Evolutionary conservation across 495 filamentous ascomycete species (phyloP).

Genomic region (Antarctomyces pellizariae): DNA sequence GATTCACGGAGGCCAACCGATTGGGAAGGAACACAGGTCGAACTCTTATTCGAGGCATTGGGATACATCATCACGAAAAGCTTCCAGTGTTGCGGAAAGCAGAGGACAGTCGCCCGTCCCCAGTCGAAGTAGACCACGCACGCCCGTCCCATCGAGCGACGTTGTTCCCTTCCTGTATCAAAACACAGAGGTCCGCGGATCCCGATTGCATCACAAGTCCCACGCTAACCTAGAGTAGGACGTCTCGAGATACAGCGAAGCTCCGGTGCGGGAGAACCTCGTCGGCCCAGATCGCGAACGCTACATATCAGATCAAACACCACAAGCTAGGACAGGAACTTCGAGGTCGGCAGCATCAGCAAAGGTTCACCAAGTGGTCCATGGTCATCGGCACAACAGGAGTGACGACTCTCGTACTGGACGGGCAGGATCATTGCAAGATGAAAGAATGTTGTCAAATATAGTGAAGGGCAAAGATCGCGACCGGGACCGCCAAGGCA

Average conservation of each 20-base stretch:
- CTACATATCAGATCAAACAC: constrained; percentile 22
- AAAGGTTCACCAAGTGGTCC: constrained; percentile 32
- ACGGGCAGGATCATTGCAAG: neutral
- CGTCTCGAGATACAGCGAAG: constrained; percentile 59
- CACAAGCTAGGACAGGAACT: constrained; percentile 22
- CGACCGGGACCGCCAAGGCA: no score
- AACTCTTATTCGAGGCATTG: constrained; percentile 37
- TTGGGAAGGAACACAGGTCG: constrained; percentile 26
- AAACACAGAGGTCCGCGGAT: constrained; percentile 32
- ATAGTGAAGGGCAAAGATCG: no score
- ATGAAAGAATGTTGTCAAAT: neutral
- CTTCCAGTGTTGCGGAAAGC: constrained; percentile 42
- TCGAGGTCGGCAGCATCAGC: constrained; percentile 27
- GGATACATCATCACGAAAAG: constrained; percentile 53
- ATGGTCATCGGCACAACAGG: constrained; percentile 50
- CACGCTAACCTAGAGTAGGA: constrained; percentile 24
- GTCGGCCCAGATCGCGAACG: constrained; percentile 47
- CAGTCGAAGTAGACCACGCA: constrained; percentile 49
- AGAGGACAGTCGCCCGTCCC: constrained; percentile 36
- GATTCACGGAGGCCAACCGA: constrained; percentile 30
- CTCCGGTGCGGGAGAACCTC: constrained; percentile 51
- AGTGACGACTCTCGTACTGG: constrained; percentile 38
- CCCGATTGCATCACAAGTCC: neutral
- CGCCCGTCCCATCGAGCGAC: constrained; percentile 74
- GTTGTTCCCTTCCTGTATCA: constrained; percentile 93